phyloP scores from a whole-genome alignment of 331 rosid species.

The Acacia concinna region DNA sequence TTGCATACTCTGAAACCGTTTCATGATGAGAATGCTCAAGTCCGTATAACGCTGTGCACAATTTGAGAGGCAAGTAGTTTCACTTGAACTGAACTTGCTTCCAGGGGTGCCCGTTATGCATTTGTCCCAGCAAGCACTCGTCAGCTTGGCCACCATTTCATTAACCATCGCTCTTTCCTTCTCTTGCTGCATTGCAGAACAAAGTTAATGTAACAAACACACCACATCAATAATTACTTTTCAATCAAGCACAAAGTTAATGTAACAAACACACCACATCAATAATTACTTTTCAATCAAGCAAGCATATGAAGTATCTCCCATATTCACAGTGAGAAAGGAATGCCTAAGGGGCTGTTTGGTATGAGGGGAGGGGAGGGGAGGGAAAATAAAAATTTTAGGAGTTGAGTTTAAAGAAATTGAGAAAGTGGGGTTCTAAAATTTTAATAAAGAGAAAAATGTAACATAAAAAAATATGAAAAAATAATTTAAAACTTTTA shows the following conservation, averaged over 20 bases:
- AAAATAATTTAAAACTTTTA: no score
- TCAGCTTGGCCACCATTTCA: conserved; percentile 92
- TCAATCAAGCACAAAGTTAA: background rate
- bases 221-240: background rate
- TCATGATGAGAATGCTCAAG: conserved; percentile 72
- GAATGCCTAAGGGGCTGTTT: no score
- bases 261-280: background rate
- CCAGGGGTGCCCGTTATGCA: conserved; percentile 89
- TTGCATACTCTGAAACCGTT: conserved; percentile 73
- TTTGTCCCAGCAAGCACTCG: conserved; percentile 93
- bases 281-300: background rate
- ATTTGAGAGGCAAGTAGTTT: conserved; percentile 70
- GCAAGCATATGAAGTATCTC: background rate
- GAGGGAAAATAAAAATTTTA: no score
- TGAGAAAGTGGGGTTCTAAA: no score
- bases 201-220: background rate
- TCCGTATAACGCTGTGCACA: conserved; percentile 93
- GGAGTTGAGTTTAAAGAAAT: no score
- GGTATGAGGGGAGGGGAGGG: no score
- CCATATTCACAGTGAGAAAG: conserved; percentile 1
- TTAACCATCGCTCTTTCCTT: conserved; percentile 74
- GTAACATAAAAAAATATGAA: no score
- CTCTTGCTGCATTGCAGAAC: conserved; percentile 65
- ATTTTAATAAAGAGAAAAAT: no score
- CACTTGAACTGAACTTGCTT: conserved; percentile 90